phyloP scores from a whole-genome alignment of 116 monocot genomes.

The Phalaenopsis hybrid region DNA sequence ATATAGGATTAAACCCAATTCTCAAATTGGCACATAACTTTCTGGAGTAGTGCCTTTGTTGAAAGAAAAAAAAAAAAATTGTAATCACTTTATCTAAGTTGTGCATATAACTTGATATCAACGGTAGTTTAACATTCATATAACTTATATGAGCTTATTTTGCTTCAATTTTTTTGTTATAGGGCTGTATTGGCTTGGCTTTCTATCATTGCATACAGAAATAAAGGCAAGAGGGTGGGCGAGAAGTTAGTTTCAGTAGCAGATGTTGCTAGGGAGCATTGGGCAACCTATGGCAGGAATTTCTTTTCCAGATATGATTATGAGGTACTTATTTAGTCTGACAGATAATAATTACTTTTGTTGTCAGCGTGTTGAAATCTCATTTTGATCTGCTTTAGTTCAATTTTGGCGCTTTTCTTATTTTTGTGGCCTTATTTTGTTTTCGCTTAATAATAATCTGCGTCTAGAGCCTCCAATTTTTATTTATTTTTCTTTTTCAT shows the following conservation, averaged over 20 bases:
- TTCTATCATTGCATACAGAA: slow-evolving; percentile 80
- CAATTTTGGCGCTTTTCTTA: not conserved
- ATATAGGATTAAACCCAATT: too few relatives aligned
- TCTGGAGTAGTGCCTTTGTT: too few relatives aligned
- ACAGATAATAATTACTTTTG: not conserved
- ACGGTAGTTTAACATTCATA: not conserved
- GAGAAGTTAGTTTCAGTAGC: slow-evolving; percentile 87
- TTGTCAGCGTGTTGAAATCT: slow-evolving; percentile 2
- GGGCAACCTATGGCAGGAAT: slow-evolving; percentile 88
- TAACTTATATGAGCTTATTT: not conserved
- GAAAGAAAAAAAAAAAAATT: too few relatives aligned
- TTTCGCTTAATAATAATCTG: not conserved
- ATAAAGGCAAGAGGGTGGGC: slow-evolving; percentile 76
- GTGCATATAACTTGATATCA: too few relatives aligned
- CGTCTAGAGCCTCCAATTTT: not conserved
- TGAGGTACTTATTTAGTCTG: slow-evolving; percentile 44
- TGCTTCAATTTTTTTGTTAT: slow-evolving; percentile 12
- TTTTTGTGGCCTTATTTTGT: not conserved
- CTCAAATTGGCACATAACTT: too few relatives aligned
- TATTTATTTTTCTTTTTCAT: not conserved
- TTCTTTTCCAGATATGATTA: slow-evolving; percentile 99
- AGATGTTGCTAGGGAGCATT: slow-evolving; percentile 85
- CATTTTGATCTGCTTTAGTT: not conserved
- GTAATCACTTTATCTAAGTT: too few relatives aligned
- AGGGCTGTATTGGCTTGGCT: slow-evolving; percentile 99